phyloP scores from a whole-genome alignment of 768 basidiomycete species.

The Leucosporidium creatinivorum region DNA sequence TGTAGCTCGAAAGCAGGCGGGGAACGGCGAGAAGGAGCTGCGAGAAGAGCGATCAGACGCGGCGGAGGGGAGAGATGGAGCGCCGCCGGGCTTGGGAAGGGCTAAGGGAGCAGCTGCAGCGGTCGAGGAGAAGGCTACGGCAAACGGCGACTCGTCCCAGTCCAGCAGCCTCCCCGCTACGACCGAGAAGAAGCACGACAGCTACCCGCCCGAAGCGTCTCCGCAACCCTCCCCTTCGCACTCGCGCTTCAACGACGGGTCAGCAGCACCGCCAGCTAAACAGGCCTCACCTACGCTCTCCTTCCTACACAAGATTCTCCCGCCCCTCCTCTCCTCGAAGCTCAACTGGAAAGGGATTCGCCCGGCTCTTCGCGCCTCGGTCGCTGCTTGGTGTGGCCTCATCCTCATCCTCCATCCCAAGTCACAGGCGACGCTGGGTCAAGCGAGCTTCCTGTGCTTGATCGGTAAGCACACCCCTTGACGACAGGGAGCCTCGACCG shows the following conservation, averaged over 20 bases:
- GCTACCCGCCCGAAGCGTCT: background rate
- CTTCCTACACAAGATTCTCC: background rate
- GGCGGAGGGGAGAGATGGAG: background rate
- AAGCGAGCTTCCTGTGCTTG: conserved; percentile 26
- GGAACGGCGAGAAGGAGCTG: background rate
- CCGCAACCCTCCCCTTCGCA: background rate
- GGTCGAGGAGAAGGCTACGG: background rate
- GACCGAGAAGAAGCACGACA: background rate
- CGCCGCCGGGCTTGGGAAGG: too few species aligned
- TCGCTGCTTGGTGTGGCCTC: conserved; percentile 29
- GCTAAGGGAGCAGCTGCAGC: background rate
- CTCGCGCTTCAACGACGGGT: background rate
- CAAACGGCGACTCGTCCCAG: too few species aligned
- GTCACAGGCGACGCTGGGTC: conserved; percentile 15
- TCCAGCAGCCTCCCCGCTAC: background rate
- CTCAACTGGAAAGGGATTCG: conserved; percentile 29
- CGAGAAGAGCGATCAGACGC: background rate
- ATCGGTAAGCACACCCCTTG: conserved; percentile 17
- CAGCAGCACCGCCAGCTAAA: background rate
- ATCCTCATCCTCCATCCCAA: conserved; percentile 16
- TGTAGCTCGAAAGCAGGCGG: background rate
- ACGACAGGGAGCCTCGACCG: too few species aligned
- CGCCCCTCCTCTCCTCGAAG: conserved; percentile 14
- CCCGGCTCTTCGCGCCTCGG: conserved; percentile 16
- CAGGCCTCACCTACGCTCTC: background rate